Evolutionary conservation across 441 rosid species (phyloP).

Genomic region (Manihot esculenta): DNA sequence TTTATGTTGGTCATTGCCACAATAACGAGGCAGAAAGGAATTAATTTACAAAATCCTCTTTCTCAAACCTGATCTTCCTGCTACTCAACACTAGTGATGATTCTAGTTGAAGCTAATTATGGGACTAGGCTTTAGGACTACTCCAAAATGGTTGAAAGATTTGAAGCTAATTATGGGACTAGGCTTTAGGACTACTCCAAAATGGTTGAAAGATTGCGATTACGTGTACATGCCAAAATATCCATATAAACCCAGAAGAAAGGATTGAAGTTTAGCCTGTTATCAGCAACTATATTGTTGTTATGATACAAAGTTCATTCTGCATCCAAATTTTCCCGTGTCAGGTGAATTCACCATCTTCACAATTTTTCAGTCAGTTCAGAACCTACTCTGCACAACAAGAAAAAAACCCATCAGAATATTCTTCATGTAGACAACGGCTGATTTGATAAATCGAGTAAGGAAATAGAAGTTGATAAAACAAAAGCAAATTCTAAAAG

Average conservation of each 20-base stretch:
- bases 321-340: conserved; percentile 24
- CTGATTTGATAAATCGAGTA: too few species aligned
- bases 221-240: conserved; percentile 31
- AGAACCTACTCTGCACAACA: conserved; percentile 42
- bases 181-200: conserved; percentile 22
- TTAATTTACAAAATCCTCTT: conserved; percentile 30
- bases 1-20: conserved; percentile 15
- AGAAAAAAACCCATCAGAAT: background rate
- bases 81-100: conserved; percentile 16
- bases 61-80: conserved; percentile 24
- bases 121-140: conserved; percentile 18
- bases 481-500: too few species aligned
- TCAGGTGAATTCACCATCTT: conserved; percentile 44
- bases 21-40: conserved; percentile 16
- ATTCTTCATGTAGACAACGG: background rate
- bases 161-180: too few species aligned
- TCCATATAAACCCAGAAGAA: conserved; percentile 20
- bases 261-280: conserved; percentile 19
- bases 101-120: conserved; percentile 18
- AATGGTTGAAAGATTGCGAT: conserved; percentile 20
- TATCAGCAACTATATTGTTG: conserved; percentile 28
- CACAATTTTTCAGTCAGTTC: conserved; percentile 38
- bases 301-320: conserved; percentile 44
- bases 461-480: background rate
- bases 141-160: conserved; percentile 19